A percentile compares a stretch with the other conserved stretches of the same genome.
These are phyloP conservation scores for Falciphora oryzae DNA, from an alignment of 2,329 filamentous ascomycete species.

Conservation along the genomic window DNA sequence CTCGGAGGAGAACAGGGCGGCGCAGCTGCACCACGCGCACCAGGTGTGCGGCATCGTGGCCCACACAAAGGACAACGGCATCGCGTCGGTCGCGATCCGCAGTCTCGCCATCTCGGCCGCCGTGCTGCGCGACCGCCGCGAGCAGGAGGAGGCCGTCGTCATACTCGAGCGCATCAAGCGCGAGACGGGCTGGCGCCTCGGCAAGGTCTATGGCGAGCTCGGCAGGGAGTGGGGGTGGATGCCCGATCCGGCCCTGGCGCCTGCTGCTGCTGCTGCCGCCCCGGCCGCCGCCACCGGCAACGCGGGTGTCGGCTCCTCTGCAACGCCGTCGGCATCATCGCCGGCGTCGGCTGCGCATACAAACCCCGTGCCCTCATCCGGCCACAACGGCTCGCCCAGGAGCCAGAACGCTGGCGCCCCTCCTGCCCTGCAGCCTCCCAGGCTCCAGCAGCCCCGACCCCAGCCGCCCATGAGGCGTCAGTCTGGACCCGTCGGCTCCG, in stretches of 20 bases:
- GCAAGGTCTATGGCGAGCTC: conserved; percentile 65
- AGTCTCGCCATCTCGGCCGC: conserved; percentile 74
- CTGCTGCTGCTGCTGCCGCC: neutral
- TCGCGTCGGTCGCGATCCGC: conserved; percentile 72
- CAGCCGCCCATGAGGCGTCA: neutral
- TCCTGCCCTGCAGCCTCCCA: neutral
- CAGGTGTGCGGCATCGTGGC: conserved; percentile 87
- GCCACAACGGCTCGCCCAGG: neutral
- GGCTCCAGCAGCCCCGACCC: neutral
- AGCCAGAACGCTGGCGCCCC: neutral
- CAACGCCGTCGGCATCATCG: conserved; percentile 5
- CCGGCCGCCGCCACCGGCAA: neutral
- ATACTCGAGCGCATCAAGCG: conserved; percentile 71
- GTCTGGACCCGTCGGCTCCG: neutral
- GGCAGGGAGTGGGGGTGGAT: conserved; percentile 75
- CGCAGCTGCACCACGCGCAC: conserved; percentile 69
- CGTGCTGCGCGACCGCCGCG: conserved; percentile 59
- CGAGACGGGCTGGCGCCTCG: conserved; percentile 74
- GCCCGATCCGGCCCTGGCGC: conserved; percentile 23
- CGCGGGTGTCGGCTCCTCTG: neutral
- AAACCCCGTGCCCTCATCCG: neutral
- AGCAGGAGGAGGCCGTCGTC: conserved; percentile 74
- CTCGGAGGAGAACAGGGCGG: conserved; percentile 60
- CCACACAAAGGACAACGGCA: conserved; percentile 73
- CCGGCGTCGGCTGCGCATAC: conserved; percentile 2